Evolutionary conservation across 148 eudicot species (phyloP).

Genomic region (Talinum fruticosum): DNA sequence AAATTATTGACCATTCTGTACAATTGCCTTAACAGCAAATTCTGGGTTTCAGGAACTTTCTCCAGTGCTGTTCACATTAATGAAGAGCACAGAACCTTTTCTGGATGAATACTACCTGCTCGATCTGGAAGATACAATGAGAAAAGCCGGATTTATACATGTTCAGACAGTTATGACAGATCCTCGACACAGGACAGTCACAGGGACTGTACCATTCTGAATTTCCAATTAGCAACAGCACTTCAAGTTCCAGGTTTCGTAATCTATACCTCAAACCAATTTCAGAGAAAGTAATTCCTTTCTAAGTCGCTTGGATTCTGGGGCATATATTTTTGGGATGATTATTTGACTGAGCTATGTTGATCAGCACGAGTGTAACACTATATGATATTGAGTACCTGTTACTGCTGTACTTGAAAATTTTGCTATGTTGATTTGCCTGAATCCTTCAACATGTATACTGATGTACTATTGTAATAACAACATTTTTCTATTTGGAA

Average conservation of each 20-base stretch:
- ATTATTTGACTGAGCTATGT: neutral
- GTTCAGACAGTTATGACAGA: conserved; percentile 67
- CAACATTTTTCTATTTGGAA: neutral
- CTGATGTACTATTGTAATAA: neutral
- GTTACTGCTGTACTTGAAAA: neutral
- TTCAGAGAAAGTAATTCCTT: conserved; percentile 3
- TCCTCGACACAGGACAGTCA: conserved; percentile 93
- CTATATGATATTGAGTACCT: neutral
- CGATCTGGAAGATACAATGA: conserved; percentile 64
- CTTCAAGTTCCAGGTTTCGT: neutral
- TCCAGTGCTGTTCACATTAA: conserved; percentile 84
- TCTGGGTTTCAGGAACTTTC: conserved; percentile 61
- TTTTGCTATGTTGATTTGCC: neutral
- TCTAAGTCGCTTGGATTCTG: neutral
- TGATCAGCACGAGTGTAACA: neutral
- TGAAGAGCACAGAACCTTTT: conserved; percentile 99
- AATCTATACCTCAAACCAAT: neutral
- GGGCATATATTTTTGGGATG: neutral
- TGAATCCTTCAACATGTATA: neutral
- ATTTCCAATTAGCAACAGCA: neutral
- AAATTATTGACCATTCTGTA: neutral
- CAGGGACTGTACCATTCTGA: conserved; percentile 69
- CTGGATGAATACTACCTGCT: conserved; percentile 89
- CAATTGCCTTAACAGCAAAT: neutral
- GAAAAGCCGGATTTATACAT: conserved; percentile 66